Percentiles rank a stretch among this genome's conserved stretches.
These are phyloP conservation scores for Scleroderma bovista DNA, from an alignment of 768 basidiomycete species.

Conservation along the genomic window DNA sequence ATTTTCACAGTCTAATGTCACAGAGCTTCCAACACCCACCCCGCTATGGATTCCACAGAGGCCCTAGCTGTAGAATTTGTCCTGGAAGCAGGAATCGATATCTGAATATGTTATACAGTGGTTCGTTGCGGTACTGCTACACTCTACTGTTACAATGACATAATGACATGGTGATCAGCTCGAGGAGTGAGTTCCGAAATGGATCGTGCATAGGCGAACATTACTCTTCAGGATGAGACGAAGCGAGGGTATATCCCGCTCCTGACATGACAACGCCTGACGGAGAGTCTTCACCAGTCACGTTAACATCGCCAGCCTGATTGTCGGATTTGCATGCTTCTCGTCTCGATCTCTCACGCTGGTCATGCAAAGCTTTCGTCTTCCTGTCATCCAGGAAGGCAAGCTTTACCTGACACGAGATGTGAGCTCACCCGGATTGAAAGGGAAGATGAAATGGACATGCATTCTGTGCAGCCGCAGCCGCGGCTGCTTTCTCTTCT, in stretches of 20 bases:
- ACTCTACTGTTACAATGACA: too few species aligned
- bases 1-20: too few species aligned
- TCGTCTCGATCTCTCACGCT: constrained; percentile 52
- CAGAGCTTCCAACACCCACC: too few species aligned
- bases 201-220: constrained; percentile 2
- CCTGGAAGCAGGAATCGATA: too few species aligned
- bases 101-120: neutral
- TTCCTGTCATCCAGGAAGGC: constrained; percentile 78
- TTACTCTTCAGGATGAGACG: constrained; percentile 2
- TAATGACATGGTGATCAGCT: neutral
- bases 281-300: neutral
- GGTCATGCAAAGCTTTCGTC: constrained; percentile 45
- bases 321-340: constrained; percentile 33
- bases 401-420: constrained; percentile 54
- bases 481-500: constrained; percentile 54
- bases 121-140: constrained; percentile 17
- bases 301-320: too few species aligned
- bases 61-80: too few species aligned
- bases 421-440: neutral
- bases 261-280: constrained; percentile 21
- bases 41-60: too few species aligned
- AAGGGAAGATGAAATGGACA: neutral
- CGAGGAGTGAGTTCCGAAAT: constrained; percentile 12
- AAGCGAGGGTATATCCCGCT: constrained; percentile 13
- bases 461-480: constrained; percentile 54